Conservation (phyloP, 73 alveolate genomes). For the Stentor coeruleus region DNA sequence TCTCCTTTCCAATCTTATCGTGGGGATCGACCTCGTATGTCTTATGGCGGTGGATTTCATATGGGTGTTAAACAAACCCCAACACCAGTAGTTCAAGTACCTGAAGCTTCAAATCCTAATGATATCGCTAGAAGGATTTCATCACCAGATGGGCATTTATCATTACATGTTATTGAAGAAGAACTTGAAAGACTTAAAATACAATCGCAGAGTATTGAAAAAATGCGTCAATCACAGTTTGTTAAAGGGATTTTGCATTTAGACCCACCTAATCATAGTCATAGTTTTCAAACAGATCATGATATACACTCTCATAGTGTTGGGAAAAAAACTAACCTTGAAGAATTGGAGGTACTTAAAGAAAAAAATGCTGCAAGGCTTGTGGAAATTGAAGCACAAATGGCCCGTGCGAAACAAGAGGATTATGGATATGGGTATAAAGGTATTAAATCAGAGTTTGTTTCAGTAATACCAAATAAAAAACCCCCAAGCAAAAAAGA, state of each 20-base stretch:
- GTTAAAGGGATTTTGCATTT: not conserved
- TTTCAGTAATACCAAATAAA: not conserved
- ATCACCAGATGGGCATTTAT: not conserved
- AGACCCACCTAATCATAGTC: conserved; percentile 17
- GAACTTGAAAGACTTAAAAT: conserved; percentile 4
- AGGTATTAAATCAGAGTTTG: no score
- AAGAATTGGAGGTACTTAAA: conserved; percentile 8
- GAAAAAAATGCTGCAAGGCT: not conserved
- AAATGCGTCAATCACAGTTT: not conserved
- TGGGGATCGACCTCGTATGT: not conserved
- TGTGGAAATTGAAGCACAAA: conserved; percentile 1
- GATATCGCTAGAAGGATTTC: not conserved
- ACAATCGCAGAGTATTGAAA: not conserved
- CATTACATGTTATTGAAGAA: not conserved
- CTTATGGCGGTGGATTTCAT: conserved; percentile 26
- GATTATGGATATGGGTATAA: not conserved
- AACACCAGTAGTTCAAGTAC: not conserved
- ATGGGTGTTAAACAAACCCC: not conserved
- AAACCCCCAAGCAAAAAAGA: no score
- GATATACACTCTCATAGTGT: not conserved
- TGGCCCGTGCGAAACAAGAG: not conserved
- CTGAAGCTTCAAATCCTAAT: not conserved
- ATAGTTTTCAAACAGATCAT: no score
- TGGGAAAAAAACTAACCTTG: not conserved
- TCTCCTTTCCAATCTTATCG: conserved; percentile 3